Evolutionary conservation across 2,329 filamentous ascomycete species (phyloP).

Genomic region (Exophiala aquamarina): DNA sequence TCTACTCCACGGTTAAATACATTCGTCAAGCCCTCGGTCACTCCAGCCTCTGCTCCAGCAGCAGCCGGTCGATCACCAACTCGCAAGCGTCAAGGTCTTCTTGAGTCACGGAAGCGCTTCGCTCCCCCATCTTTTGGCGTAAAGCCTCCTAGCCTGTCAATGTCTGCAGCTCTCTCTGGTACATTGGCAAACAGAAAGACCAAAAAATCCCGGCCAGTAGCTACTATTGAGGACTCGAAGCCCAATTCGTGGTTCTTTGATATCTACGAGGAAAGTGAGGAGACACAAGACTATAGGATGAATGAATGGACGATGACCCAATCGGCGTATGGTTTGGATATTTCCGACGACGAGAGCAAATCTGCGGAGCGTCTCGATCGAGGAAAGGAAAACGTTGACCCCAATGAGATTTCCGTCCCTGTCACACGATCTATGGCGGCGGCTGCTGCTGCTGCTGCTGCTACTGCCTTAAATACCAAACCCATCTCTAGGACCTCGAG

Average conservation of each 20-base stretch:
- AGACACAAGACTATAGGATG: conserved; percentile 87
- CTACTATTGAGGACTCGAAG: conserved; percentile 57
- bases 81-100: conserved; percentile 67
- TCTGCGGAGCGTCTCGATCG: conserved; percentile 53
- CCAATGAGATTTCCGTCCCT: conserved; percentile 56
- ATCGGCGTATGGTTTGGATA: conserved; percentile 76
- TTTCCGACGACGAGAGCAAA: conserved; percentile 77
- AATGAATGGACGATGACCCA: conserved; percentile 67
- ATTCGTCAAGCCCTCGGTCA: conserved; percentile 36
- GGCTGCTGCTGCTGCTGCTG: conserved; percentile 25
- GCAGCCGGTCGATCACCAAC: conserved; percentile 79
- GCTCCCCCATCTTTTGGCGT: conserved; percentile 66
- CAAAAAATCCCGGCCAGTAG: conserved; percentile 33
- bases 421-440: conserved; percentile 55
- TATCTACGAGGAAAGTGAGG: conserved; percentile 87
- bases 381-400: conserved; percentile 93
- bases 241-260: conserved; percentile 78
- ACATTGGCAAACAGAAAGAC: conserved; percentile 53
- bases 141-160: conserved; percentile 70
- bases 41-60: conserved; percentile 60
- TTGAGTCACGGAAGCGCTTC: conserved; percentile 70
- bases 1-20: conserved; percentile 25
- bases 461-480: conserved; percentile 30
- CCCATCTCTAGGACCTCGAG: not conserved
- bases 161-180: conserved; percentile 78